Conservation (phyloP, 2,329 filamentous ascomycete species). For the Alternaria panax region DNA sequence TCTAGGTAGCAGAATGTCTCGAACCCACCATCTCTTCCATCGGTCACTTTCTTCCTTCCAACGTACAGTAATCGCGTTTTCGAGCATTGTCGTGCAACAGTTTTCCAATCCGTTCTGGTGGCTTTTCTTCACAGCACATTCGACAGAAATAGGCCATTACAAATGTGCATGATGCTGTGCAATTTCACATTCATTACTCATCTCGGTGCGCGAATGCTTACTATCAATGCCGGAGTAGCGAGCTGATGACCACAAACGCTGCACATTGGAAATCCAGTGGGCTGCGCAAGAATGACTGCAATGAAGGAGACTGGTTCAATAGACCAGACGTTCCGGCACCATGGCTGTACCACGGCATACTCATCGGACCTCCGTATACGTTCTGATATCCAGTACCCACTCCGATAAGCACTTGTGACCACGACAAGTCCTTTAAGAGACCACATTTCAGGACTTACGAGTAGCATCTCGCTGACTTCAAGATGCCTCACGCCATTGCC, state of each 20-base stretch:
- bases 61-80: not conserved
- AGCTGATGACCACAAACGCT: not conserved
- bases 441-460: not conserved
- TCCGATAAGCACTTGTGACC: not conserved
- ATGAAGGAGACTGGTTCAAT: not conserved
- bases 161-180: constrained; percentile 10
- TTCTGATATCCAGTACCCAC: not conserved
- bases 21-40: not conserved
- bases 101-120: not conserved
- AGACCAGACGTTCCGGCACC: not conserved
- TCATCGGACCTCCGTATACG: not conserved
- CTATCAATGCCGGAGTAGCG: not conserved
- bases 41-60: not conserved
- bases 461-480: not conserved
- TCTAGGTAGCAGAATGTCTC: not conserved
- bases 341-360: not conserved
- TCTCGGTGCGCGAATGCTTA: constrained; percentile 7
- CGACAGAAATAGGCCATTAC: not conserved
- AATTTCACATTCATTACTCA: constrained; percentile 24
- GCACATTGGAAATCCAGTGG: constrained; percentile 1
- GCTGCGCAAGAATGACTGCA: not conserved
- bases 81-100: not conserved
- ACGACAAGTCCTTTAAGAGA: not conserved
- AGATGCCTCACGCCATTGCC: not conserved
- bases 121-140: not conserved